Conservation (phyloP, 192 early-diverging fungal species). For the Coemansia sp. region DNA sequence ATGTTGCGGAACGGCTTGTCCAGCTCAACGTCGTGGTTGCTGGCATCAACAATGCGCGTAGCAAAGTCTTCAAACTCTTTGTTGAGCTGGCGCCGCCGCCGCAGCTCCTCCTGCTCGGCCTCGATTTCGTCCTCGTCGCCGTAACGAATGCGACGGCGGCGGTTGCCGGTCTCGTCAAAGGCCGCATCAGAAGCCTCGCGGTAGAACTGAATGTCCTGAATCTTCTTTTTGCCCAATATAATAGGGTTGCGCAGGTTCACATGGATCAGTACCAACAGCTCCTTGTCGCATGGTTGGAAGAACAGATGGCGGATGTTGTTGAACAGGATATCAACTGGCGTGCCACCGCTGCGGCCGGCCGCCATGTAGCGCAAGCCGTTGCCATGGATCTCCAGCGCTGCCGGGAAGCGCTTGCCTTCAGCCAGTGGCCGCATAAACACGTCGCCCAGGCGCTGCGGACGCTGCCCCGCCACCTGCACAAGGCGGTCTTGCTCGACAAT, state of each 20-base stretch:
- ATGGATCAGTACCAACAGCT: constrained; percentile 93
- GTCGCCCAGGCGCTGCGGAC: constrained; percentile 79
- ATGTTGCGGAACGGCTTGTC: constrained; percentile 92
- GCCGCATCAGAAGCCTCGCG: constrained; percentile 91
- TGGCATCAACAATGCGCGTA: constrained; percentile 84
- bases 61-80: constrained; percentile 92
- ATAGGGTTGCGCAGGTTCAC: constrained; percentile 95
- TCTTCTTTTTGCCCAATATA: constrained; percentile 98
- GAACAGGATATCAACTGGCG: constrained; percentile 92
- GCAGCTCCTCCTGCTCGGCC: constrained; percentile 92
- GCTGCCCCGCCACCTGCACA: constrained; percentile 69
- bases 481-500: constrained; percentile 93
- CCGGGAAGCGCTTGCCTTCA: constrained; percentile 87
- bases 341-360: constrained; percentile 66
- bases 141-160: constrained; percentile 79
- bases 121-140: constrained; percentile 99
- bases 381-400: constrained; percentile 94
- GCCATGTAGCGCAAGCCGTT: constrained; percentile 95
- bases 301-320: constrained; percentile 97
- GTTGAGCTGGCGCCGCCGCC: constrained; percentile 80
- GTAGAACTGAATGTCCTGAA: constrained; percentile 97
- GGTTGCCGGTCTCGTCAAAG: constrained; percentile 97
- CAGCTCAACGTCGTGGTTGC: constrained; percentile 78
- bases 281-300: constrained; percentile 98
- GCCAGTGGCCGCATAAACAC: constrained; percentile 90